Percentiles rank a stretch among this genome's conserved stretches.
Conservation (phyloP, 2,329 filamentous ascomycete species). For the Elsinoe necatrix region DNA sequence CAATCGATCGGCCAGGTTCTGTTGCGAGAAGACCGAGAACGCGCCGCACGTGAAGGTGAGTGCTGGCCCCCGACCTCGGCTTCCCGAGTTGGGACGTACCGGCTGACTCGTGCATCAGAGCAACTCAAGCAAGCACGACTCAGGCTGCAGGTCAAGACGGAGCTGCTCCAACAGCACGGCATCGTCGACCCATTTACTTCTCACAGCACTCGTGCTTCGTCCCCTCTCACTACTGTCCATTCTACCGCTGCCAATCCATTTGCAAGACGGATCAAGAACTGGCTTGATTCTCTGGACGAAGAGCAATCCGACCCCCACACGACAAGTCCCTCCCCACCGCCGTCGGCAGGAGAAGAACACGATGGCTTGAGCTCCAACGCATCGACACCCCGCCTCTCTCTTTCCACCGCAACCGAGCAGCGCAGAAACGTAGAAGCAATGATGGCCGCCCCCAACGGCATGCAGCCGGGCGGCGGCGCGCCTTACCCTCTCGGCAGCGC, state of each 20-base stretch:
- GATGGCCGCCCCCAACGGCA: slow-evolving; percentile 19
- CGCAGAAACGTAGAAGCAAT: too few species aligned
- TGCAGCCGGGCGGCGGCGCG: slow-evolving; percentile 14
- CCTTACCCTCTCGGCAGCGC: slow-evolving; percentile 19
- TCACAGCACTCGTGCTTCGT: background rate
- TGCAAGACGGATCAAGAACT: background rate
- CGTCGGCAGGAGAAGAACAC: background rate
- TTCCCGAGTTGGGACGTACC: background rate
- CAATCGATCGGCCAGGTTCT: background rate
- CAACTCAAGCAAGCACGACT: background rate
- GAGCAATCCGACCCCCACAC: background rate
- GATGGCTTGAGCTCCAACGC: background rate
- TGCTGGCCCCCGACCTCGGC: background rate
- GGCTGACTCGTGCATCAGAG: slow-evolving; percentile 8
- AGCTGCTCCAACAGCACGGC: background rate
- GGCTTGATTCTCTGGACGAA: background rate
- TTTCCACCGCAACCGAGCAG: too few species aligned
- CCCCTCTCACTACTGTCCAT: background rate
- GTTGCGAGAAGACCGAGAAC: background rate
- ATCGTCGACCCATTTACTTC: slow-evolving; percentile 3
- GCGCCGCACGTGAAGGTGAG: background rate
- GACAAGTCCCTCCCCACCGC: background rate
- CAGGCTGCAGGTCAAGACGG: background rate
- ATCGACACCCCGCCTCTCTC: background rate
- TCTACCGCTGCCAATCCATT: background rate